Evolutionary conservation across 176 grass and related monocot species (phyloP).

Genomic region (Cenchrus americanus): DNA sequence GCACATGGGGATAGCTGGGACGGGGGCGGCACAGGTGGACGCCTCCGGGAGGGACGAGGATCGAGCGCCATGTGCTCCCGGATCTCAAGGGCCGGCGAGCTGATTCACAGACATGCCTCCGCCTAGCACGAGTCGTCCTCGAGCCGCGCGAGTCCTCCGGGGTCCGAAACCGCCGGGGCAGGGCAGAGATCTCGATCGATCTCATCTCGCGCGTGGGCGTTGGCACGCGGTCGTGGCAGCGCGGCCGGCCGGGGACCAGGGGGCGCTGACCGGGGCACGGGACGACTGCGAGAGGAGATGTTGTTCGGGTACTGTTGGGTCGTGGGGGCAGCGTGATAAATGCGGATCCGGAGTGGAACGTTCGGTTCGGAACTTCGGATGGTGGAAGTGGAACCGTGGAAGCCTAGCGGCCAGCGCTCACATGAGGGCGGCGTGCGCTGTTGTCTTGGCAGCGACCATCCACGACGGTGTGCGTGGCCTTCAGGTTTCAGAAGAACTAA

Average conservation of each 20-base stretch:
- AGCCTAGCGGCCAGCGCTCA: too few relatives aligned
- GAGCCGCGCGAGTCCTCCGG: constrained; percentile 1
- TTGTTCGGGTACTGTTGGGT: constrained; percentile 5
- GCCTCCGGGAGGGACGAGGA: background rate
- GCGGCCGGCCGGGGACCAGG: constrained; percentile 7
- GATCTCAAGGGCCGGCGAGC: constrained; percentile 29
- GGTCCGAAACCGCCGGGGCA: too few relatives aligned
- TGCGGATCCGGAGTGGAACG: constrained; percentile 9
- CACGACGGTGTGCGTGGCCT: background rate
- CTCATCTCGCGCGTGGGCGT: too few relatives aligned
- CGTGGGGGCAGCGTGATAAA: background rate
- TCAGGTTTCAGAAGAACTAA: too few relatives aligned
- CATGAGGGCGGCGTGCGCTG: background rate
- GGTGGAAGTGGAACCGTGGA: background rate
- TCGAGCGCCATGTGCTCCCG: constrained; percentile 31
- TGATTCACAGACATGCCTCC: background rate
- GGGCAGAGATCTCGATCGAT: background rate
- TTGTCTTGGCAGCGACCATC: background rate
- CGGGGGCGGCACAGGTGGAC: background rate
- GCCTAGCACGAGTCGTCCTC: constrained; percentile 31
- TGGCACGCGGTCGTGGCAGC: too few relatives aligned
- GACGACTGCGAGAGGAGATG: background rate
- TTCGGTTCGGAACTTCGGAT: too few relatives aligned
- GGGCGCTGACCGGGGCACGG: background rate
- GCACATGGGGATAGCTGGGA: constrained; percentile 19